phyloP scores from a whole-genome alignment of 2,329 filamentous ascomycete genomes.

The Neophaeococcomyces aloes region DNA sequence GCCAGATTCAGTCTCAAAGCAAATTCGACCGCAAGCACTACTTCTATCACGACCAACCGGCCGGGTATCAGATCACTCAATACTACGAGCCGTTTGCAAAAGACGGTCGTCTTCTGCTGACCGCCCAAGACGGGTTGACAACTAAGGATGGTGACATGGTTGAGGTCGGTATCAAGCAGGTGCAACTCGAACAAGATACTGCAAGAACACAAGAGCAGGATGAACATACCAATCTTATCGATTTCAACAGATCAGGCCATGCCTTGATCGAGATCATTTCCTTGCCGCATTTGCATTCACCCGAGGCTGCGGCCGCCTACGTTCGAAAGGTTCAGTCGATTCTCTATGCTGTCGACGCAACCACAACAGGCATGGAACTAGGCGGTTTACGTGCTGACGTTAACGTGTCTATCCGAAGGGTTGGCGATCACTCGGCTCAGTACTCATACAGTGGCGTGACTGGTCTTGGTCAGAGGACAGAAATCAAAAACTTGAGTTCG shows the following conservation, averaged over 20 bases:
- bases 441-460: conserved; percentile 46
- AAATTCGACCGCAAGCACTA: conserved; percentile 96
- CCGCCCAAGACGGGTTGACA: conserved; percentile 67
- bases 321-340: conserved; percentile 81
- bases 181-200: conserved; percentile 96
- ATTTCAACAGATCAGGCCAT: conserved; percentile 86
- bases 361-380: conserved; percentile 83
- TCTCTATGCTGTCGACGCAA: conserved; percentile 69
- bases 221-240: conserved; percentile 63
- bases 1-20: conserved; percentile 64
- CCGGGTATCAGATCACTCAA: conserved; percentile 95
- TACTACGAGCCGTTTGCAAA: conserved; percentile 67
- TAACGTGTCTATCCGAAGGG: conserved; percentile 74
- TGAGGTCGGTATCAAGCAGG: conserved; percentile 73
- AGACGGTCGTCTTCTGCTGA: conserved; percentile 62
- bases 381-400: conserved; percentile 88
- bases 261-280: conserved; percentile 95
- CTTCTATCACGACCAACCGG: conserved; percentile 96
- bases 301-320: conserved; percentile 74
- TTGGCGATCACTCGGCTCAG: conserved; percentile 37
- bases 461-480: conserved; percentile 72
- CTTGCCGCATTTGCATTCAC: conserved; percentile 74
- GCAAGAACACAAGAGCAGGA: conserved; percentile 81
- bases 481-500: conserved; percentile 94
- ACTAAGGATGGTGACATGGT: conserved; percentile 61